Percentiles rank a stretch among this genome's conserved stretches.
phyloP scores from a whole-genome alignment of 768 basidiomycete genomes.

The Amanita polypyramis region DNA sequence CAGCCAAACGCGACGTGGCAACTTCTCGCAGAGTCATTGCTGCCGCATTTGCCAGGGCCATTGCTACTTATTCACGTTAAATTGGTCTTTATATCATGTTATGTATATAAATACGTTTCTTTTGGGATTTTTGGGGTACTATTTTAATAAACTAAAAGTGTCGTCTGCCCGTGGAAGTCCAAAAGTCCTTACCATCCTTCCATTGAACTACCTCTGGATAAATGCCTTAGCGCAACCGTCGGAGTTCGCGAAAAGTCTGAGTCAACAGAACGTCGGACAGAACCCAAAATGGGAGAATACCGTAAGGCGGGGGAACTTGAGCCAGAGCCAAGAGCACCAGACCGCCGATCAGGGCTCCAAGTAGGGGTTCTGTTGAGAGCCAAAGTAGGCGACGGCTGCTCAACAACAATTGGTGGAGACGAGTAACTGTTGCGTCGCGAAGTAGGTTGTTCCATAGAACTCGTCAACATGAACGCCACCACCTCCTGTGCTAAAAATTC shows the following conservation, averaged over 20 bases:
- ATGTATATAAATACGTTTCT: no score
- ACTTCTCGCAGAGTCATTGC: neutral
- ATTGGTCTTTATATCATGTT: no score
- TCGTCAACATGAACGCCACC: neutral
- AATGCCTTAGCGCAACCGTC: neutral
- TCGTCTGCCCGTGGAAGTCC: no score
- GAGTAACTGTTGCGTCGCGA: neutral
- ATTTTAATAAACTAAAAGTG: no score
- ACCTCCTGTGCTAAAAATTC: conserved; percentile 4
- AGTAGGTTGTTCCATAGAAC: neutral
- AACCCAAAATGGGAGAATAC: neutral
- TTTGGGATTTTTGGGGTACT: no score
- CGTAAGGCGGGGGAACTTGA: neutral
- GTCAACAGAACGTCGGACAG: neutral
- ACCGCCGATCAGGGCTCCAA: no score
- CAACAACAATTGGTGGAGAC: neutral
- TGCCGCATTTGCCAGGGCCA: neutral
- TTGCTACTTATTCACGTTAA: neutral
- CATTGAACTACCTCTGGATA: neutral
- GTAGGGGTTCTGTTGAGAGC: neutral
- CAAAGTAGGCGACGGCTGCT: neutral
- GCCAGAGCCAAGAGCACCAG: no score
- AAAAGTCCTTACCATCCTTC: neutral
- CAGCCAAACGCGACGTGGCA: neutral
- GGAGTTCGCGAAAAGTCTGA: neutral